Percentiles rank a stretch among this genome's conserved stretches.
Evolutionary conservation across 2,329 filamentous ascomycete genomes (phyloP).

Genomic region (Mariannaea sp.): DNA sequence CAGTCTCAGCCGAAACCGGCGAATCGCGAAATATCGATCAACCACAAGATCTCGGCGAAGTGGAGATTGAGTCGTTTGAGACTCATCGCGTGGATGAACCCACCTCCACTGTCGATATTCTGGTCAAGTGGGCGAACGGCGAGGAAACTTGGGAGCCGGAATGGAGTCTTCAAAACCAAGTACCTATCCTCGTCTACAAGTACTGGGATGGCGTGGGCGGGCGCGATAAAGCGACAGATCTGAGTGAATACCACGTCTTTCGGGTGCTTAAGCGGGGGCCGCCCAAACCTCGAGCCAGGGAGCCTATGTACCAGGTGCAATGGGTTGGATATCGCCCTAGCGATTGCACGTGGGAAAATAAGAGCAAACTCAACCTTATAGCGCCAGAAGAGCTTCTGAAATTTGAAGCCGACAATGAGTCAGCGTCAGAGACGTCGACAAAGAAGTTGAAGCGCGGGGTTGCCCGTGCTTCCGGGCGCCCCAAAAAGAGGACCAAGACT

Average conservation of each 20-base stretch:
- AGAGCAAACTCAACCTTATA: slow-evolving; percentile 30
- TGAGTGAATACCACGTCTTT: slow-evolving; percentile 36
- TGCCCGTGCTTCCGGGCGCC: slow-evolving; percentile 31
- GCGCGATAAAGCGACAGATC: slow-evolving; percentile 32
- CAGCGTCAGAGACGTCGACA: slow-evolving; percentile 2
- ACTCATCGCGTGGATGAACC: slow-evolving; percentile 29
- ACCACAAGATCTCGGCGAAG: slow-evolving; percentile 18
- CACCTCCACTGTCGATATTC: slow-evolving; percentile 34
- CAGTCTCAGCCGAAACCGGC: neutral
- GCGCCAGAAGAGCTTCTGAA: slow-evolving; percentile 33
- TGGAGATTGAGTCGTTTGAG: slow-evolving; percentile 32
- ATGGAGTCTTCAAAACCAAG: slow-evolving; percentile 36
- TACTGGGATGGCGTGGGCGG: slow-evolving; percentile 35
- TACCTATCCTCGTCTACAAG: slow-evolving; percentile 34
- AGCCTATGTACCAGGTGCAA: slow-evolving; percentile 34
- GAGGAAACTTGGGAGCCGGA: slow-evolving; percentile 35
- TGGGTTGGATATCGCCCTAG: slow-evolving; percentile 35
- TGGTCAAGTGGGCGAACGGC: slow-evolving; percentile 32
- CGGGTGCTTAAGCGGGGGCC: slow-evolving; percentile 32
- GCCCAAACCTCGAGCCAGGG: slow-evolving; percentile 23
- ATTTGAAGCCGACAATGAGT: slow-evolving; percentile 32
- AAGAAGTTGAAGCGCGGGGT: slow-evolving; percentile 36
- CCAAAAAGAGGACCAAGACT: slow-evolving; percentile 30
- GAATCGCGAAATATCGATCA: neutral
- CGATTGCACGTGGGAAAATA: slow-evolving; percentile 34